Evolutionary conservation across 2,329 filamentous ascomycete genomes (phyloP), one percentile per base, ranked within the genome.

Genomic region (Colletotrichum incanum): DNA sequence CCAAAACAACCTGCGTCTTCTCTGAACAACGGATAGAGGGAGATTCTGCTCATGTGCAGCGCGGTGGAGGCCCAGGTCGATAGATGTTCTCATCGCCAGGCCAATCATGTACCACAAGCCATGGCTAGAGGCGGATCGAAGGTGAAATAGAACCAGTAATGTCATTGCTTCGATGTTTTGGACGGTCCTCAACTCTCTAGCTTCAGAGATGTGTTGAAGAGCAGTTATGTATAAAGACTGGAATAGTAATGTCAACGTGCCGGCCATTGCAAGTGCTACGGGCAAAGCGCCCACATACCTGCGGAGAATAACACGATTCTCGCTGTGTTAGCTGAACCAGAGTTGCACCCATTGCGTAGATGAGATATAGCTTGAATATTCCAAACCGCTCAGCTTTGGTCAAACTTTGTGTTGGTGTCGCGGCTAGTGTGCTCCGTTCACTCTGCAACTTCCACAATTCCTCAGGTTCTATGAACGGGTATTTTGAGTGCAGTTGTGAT

Each of bases 71-170:
- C 86, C 86, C 3, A 88, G 79, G 68, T 88, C 86, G 60, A 88
- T 86, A 65, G 84, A 85, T 9, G 85, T 88, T 50, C 86, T 83
- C 84, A 88, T 88, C 2, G 86, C 86, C 23, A 88, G 80, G 16
- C 86, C 86, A 52, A 87, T 85, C 82, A 88, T 86, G 75, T 88
- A 88, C 86, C 86, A 88, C 60, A 88, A 81, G 11, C 85, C 86
- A 69, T 85, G 84, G 41, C 85, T 86, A 0, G 86, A 86, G 12
- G 84, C 82, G 1, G 84, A 86, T 9, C 86, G 82, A 3, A 88
- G 79, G 75, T 88, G 86, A 73, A 87, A 88, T 4, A 88, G 78
- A 3, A 87, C 85, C 4, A 87, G 77, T 18, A 88, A 79, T 0
- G 85, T 81, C 84, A 88, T 88, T 14, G 86, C 86, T 74, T 88